These are phyloP conservation scores for Macaranga tanarius DNA, from an alignment of 441 rosid species.

Conservation along the genomic window DNA sequence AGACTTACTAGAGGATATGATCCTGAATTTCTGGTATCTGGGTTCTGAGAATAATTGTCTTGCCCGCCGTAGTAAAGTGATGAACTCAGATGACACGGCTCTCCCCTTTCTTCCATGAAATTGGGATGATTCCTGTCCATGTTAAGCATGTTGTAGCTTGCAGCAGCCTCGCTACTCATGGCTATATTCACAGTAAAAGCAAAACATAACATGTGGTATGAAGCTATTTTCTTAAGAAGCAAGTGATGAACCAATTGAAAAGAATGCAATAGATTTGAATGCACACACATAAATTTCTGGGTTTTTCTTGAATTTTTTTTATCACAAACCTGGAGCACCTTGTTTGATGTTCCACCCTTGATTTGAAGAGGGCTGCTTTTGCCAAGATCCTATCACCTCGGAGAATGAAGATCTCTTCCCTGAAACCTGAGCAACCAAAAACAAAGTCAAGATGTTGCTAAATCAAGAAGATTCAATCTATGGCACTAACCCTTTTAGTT, in stretches of 20 bases:
- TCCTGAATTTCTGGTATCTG: conserved; percentile 35
- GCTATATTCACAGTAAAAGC: conserved; percentile 25
- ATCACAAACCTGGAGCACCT: conserved; percentile 44
- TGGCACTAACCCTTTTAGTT: background rate
- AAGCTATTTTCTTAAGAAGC: conserved; percentile 7
- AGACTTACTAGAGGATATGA: conserved; percentile 55
- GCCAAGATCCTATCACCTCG: conserved; percentile 43
- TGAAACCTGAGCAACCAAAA: conserved; percentile 40
- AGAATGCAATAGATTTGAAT: background rate
- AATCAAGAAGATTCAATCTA: background rate
- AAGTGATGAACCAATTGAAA: background rate
- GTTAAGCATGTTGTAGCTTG: conserved; percentile 28
- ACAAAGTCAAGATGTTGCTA: background rate
- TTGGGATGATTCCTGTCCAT: conserved; percentile 33
- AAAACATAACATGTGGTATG: background rate
- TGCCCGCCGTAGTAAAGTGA: conserved; percentile 87
- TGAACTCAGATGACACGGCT: conserved; percentile 77
- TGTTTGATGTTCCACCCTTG: conserved; percentile 46
- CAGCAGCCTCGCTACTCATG: conserved; percentile 30
- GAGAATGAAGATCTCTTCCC: conserved; percentile 45
- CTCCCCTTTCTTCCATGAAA: conserved; percentile 48
- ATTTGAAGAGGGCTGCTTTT: conserved; percentile 39
- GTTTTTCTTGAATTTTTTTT: too few species aligned
- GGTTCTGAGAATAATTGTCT: conserved; percentile 54
- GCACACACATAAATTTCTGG: background rate